Evolutionary conservation across 805 yeast species (phyloP), one percentile per base, ranked within the genome.

Genomic region (Monosporozyma aquatica): DNA sequence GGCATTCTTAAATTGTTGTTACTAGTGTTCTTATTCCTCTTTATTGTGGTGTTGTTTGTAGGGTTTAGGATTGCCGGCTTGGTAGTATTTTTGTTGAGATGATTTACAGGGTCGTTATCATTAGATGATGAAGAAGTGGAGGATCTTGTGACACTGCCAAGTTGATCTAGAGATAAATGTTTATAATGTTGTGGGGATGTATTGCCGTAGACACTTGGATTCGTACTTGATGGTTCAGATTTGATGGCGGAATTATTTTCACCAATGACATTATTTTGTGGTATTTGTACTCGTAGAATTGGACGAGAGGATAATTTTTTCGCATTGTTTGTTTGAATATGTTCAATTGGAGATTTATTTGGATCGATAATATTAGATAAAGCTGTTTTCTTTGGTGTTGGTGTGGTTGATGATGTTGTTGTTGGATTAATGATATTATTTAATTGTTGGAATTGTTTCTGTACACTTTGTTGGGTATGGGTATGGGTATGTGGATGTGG

Each of bases 231-330:
- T 44, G 47, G 59, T 48, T 50, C 58, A 30, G 56, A 55, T 38
- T 47, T 53, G 21, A 59, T 53, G 42, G 66, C 8, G n/a, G n/a
- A n/a, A n/a, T n/a, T 65, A 8, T 45, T 29, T 38, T 44, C 51
- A 35, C 47, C 40, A 6, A 41, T 64, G 6, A 51, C 48, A 30
- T 56, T 52, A 53, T 70, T 76, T 5, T 64, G 65, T 1, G 87
- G 87, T n/a, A 80, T 80, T 50, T 77, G 78, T 9, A 80, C 80
- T 43, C 84, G 61, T 36, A 80, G 61, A 1, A 79, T 70, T 1
- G 87, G 87, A 45, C 87, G 61, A 38, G 41, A 24, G 17, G 25
- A 6, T 35, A 17, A 23, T 25, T 33, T 39, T n/a, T 32, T 37
- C 17, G 33, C 11, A 33, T 21, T 28, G 13, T 24, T 21, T 27